phyloP scores from a whole-genome alignment of 257 asterid genomes.

The Solanum chmielewskii region DNA sequence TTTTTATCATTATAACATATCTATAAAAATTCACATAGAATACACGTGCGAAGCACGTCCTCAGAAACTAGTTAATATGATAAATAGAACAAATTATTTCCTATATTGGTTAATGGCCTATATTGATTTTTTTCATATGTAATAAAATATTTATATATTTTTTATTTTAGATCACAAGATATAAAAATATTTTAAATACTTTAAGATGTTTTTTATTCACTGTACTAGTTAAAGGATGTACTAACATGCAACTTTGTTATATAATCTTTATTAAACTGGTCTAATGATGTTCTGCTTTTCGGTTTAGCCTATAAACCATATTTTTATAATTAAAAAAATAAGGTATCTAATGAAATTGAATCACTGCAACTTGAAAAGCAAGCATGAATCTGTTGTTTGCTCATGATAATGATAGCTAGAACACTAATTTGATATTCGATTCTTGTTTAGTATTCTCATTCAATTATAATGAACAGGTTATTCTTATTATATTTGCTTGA shows the following conservation, averaged over 20 bases:
- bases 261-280: not conserved
- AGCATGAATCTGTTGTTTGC: not conserved
- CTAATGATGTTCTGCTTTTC: not conserved
- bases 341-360: not conserved
- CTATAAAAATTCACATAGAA: too few relatives aligned
- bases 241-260: not conserved
- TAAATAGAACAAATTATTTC: too few relatives aligned
- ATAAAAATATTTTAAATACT: not conserved
- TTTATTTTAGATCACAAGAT: too few relatives aligned
- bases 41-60: too few relatives aligned
- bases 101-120: too few relatives aligned
- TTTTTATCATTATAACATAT: too few relatives aligned
- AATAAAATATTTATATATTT: too few relatives aligned
- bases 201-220: not conserved
- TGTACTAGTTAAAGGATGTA: not conserved
- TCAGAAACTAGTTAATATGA: too few relatives aligned
- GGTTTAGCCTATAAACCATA: not conserved
- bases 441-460: not conserved
- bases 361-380: too few relatives aligned
- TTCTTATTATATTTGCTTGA: not conserved
- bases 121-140: not conserved
- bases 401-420: not conserved
- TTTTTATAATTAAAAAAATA: not conserved
- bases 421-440: not conserved
- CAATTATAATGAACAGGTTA: not conserved